A percentile compares a stretch with the other conserved stretches of the same genome.
Conservation (phyloP, 2,329 filamentous ascomycete genomes). For the Ilyonectria robusta region DNA sequence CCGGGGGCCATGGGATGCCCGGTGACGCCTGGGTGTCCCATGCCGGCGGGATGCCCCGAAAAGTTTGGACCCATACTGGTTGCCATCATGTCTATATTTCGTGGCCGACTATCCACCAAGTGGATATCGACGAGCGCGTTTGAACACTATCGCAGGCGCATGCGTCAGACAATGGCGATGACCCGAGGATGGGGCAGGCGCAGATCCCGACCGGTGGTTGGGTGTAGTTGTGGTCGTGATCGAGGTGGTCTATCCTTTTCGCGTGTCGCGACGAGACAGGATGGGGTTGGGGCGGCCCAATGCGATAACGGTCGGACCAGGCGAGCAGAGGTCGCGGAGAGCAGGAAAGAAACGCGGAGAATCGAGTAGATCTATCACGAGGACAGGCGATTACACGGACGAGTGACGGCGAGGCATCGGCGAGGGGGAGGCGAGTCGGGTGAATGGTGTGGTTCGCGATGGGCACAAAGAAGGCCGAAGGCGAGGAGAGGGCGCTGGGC, state of each 20-base stretch:
- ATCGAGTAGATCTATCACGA: constrained; percentile 33
- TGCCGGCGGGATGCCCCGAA: constrained; percentile 76
- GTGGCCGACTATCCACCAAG: constrained; percentile 69
- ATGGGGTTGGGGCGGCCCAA: constrained; percentile 35
- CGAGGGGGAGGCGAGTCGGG: constrained; percentile 34
- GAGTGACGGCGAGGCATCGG: constrained; percentile 48
- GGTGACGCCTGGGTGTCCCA: constrained; percentile 79
- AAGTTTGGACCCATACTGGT: constrained; percentile 74
- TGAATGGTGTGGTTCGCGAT: constrained; percentile 48
- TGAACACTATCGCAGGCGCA: constrained; percentile 65
- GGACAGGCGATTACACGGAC: constrained; percentile 35
- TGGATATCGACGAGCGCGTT: constrained; percentile 69
- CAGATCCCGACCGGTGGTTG: constrained; percentile 36
- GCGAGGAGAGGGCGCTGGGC: constrained; percentile 37
- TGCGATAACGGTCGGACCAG: constrained; percentile 42
- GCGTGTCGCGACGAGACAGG: constrained; percentile 48
- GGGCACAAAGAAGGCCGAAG: constrained; percentile 42
- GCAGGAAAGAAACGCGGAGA: constrained; percentile 27
- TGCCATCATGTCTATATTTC: constrained; percentile 74
- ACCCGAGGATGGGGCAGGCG: constrained; percentile 24
- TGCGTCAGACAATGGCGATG: constrained; percentile 44
- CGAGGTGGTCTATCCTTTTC: constrained; percentile 43
- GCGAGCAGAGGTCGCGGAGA: constrained; percentile 26
- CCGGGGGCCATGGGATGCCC: constrained; percentile 75
- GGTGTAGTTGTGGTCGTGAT: constrained; percentile 31